phyloP scores from a whole-genome alignment of 345 rosid species.

The Populus nigra region DNA sequence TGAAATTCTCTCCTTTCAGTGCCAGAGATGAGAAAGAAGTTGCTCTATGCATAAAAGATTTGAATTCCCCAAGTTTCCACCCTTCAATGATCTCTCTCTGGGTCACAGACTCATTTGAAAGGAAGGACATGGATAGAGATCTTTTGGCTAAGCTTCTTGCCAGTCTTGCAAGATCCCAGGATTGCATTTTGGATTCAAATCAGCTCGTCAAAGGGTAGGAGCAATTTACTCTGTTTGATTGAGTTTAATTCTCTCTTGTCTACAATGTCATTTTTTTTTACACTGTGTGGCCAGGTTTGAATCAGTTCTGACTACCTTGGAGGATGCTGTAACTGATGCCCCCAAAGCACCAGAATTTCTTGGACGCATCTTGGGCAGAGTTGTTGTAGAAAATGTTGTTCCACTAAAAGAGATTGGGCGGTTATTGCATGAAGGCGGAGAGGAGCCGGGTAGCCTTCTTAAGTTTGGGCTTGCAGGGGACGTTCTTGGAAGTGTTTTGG shows the following conservation, averaged over 20 bases:
- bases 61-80: conserved; percentile 72
- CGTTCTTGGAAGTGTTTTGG: conserved; percentile 73
- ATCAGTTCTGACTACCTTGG: conserved; percentile 61
- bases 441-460: conserved; percentile 55
- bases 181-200: conserved; percentile 37
- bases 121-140: conserved; percentile 85
- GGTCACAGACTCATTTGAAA: conserved; percentile 94
- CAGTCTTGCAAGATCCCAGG: conserved; percentile 54
- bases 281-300: conserved; percentile 51
- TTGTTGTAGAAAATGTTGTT: conserved; percentile 46
- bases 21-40: conserved; percentile 89
- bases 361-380: conserved; percentile 60
- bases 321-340: conserved; percentile 89
- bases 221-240: background rate
- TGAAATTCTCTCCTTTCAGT: conserved; percentile 40
- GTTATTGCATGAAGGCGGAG: conserved; percentile 67
- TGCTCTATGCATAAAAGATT: conserved; percentile 74
- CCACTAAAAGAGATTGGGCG: conserved; percentile 54
- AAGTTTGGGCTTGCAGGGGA: conserved; percentile 78
- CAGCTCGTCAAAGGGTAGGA: conserved; percentile 80
- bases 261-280: background rate
- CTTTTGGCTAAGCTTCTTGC: conserved; percentile 78
- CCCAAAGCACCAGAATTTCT: conserved; percentile 90
- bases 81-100: conserved; percentile 86
- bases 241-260: background rate